Evolutionary conservation across 2,329 filamentous ascomycete genomes (phyloP).

Genomic region (Corniculantispora saksenae): DNA sequence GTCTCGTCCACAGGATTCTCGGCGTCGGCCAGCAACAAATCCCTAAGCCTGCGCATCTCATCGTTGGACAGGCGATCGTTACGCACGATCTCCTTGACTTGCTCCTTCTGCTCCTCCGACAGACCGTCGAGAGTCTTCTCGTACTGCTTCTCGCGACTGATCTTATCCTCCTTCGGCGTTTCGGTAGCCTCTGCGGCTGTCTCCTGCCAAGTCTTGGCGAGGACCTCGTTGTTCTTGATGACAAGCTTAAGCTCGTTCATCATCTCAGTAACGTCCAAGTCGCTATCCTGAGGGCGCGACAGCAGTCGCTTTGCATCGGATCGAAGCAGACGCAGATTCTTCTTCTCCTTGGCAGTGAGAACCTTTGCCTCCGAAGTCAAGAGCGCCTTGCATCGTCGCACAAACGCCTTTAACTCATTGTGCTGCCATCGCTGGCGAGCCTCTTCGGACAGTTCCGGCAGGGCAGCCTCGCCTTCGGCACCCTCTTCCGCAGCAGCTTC

Average conservation of each 20-base stretch:
- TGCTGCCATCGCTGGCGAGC: constrained; percentile 5
- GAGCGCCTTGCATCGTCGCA: constrained; percentile 17
- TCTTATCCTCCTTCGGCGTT: constrained; percentile 6
- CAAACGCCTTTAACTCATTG: background rate
- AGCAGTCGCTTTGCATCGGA: constrained; percentile 65
- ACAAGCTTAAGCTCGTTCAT: constrained; percentile 35
- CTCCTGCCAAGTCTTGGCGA: constrained; percentile 28
- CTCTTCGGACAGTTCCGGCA: constrained; percentile 9
- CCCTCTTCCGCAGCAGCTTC: constrained; percentile 20
- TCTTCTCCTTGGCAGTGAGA: constrained; percentile 68
- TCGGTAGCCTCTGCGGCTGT: constrained; percentile 1
- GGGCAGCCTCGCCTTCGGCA: constrained; percentile 19
- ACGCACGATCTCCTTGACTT: constrained; percentile 36
- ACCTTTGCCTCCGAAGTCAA: constrained; percentile 19
- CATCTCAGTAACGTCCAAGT: constrained; percentile 32
- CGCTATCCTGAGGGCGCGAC: constrained; percentile 34
- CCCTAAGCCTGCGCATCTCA: constrained; percentile 55
- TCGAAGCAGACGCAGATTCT: constrained; percentile 72
- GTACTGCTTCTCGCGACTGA: constrained; percentile 34
- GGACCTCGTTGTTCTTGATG: constrained; percentile 34
- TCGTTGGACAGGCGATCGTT: constrained; percentile 39
- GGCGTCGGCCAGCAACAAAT: constrained; percentile 61
- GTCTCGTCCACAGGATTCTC: constrained; percentile 74
- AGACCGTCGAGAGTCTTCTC: constrained; percentile 38
- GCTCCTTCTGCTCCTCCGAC: constrained; percentile 33